Percentiles rank a stretch among this genome's conserved stretches.
Conservation (phyloP, 768 basidiomycete species). For the Rhodotorula kratochvilovae region DNA sequence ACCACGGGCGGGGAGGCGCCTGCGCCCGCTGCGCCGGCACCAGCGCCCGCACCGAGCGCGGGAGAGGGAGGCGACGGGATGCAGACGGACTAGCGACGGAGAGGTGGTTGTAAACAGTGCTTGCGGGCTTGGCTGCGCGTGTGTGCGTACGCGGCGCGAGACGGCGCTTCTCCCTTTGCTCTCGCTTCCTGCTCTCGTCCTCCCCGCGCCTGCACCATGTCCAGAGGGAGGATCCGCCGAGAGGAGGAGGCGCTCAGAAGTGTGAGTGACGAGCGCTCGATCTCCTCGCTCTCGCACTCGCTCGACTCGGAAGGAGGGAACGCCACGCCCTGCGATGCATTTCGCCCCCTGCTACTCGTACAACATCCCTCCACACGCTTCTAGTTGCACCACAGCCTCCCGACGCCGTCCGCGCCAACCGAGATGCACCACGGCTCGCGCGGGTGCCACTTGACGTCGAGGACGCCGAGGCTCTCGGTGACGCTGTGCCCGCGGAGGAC, state of each 20-base stretch:
- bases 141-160: too few relatives aligned
- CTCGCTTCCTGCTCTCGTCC: too few relatives aligned
- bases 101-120: too few relatives aligned
- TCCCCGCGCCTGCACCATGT: too few relatives aligned
- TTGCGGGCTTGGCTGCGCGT: neutral
- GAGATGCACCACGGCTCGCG: conserved; percentile 89
- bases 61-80: neutral
- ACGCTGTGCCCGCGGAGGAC: conserved; percentile 87
- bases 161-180: too few relatives aligned
- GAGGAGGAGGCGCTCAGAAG: too few relatives aligned
- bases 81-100: conserved; percentile 6
- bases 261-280: too few relatives aligned
- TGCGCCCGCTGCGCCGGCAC: neutral
- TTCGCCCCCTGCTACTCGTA: neutral
- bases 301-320: too few relatives aligned
- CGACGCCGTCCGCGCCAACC: conserved; percentile 85
- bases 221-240: too few relatives aligned
- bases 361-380: neutral
- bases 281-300: too few relatives aligned
- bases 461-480: conserved; percentile 79
- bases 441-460: conserved; percentile 82
- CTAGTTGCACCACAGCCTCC: conserved; percentile 66
- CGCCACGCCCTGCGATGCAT: too few relatives aligned
- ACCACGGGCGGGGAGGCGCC: too few relatives aligned
- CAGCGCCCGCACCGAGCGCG: neutral